Conservation (phyloP, 352 stramenopile species). For the Phytophthora aleatoria region DNA sequence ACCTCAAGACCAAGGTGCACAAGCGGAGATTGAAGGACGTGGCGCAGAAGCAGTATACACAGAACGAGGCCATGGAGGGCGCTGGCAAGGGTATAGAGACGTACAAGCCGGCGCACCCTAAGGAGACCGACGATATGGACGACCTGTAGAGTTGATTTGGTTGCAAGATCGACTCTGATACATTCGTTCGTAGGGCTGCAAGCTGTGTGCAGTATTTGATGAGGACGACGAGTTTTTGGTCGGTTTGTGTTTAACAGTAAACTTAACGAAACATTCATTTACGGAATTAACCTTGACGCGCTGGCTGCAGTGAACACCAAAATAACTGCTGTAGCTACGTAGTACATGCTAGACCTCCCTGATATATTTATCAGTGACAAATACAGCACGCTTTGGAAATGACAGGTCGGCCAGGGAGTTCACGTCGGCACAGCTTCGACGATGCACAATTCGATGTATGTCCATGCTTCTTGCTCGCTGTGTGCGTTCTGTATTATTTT, state of each 20-base stretch:
- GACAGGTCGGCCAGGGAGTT: constrained; percentile 12
- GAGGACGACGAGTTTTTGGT: constrained; percentile 7
- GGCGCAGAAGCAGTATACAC: constrained; percentile 90
- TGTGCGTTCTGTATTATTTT: not conserved
- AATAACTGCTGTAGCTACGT: no score
- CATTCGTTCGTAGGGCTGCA: not conserved
- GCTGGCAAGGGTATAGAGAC: constrained; percentile 76
- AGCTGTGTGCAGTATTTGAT: not conserved
- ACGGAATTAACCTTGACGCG: not conserved
- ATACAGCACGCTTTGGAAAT: constrained; percentile 1
- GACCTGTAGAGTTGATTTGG: constrained; percentile 39
- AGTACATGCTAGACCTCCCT: not conserved
- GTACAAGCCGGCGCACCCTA: constrained; percentile 63
- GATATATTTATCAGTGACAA: constrained; percentile 2
- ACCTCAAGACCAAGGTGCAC: constrained; percentile 87
- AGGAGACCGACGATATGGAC: constrained; percentile 55
- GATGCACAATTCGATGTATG: constrained; percentile 21
- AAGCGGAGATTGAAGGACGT: constrained; percentile 90
- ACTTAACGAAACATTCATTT: constrained; percentile 15
- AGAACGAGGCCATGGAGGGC: constrained; percentile 78
- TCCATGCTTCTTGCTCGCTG: not conserved
- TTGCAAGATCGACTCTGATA: not conserved
- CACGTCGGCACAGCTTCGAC: constrained; percentile 10
- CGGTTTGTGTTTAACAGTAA: constrained; percentile 29
- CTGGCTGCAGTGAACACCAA: not conserved